Evolutionary conservation across 768 basidiomycete genomes (phyloP), one percentile per base, ranked within the genome.

Genomic region (Melanogaster broomeanus): DNA sequence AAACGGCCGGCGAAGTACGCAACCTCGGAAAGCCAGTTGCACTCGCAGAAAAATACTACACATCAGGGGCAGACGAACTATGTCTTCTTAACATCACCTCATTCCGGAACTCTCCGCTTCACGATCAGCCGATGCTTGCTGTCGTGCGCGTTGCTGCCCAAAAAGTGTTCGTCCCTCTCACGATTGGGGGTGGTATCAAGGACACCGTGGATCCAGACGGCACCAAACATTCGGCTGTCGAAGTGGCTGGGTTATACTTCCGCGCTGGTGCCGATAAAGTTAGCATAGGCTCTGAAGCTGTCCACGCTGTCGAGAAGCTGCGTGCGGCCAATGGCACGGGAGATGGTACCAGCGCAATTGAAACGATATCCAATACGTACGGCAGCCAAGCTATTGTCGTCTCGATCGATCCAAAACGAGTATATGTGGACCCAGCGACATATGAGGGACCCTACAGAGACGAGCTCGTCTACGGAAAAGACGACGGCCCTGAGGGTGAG

Each of bases 81-180:
- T 97, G 93, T 67, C 85, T 99, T 56, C 87, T 99, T 67, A 99
- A 99, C 73, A 99, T 99, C 77, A 99, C 97, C 15, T 97, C 96
- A 56, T 99, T 99, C 83, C 90, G 97, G 55, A 88, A 90, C 63
- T 98, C 93, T 13, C 95, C 97, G 1, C 78, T 99, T 31, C 86
- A 79, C 39, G 97, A 98, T 71, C 97, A 99, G 72, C 97, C 97
- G 1, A 98, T 99, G 97, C 82, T 99, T 48, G 90, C 92, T 30
- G 90, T 99, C 62, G 92, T 98, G 37, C 86, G 88, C 49, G 85
- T 85, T 0, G 89, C 95, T 0, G 94, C 97, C 1, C 83, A 92
- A 68, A 81, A 83, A 46, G 83, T 98, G 40, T 98, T 95, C 62
- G 93, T 99, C 2, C 97, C 97, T n/a, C 80, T 99, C 33, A 98